Evolutionary conservation across 73 alveolate genomes (phyloP).

Genomic region (Paramecium caudatum): DNA sequence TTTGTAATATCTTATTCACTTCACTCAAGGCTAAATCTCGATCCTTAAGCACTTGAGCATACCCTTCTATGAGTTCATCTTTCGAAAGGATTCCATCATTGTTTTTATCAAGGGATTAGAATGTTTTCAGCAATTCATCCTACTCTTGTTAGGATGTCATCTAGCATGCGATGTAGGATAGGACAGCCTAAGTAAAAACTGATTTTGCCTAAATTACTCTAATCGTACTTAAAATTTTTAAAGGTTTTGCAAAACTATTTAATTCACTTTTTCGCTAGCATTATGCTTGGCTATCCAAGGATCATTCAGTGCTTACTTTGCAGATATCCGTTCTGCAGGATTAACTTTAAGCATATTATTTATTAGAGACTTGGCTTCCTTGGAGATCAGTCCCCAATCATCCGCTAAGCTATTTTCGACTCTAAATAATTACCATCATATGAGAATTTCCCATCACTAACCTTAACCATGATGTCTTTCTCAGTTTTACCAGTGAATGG

Average conservation of each 20-base stretch:
- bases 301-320: slow-evolving; percentile 83
- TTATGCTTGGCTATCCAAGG: slow-evolving; percentile 79
- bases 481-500: slow-evolving; percentile 68
- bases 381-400: slow-evolving; percentile 76
- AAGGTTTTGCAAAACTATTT: slow-evolving; percentile 66
- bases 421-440: slow-evolving; percentile 60
- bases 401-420: slow-evolving; percentile 49
- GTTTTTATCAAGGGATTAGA: slow-evolving; percentile 83
- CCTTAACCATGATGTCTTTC: slow-evolving; percentile 61
- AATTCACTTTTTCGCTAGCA: neutral
- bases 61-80: slow-evolving; percentile 89
- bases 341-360: slow-evolving; percentile 80
- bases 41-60: slow-evolving; percentile 58
- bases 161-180: slow-evolving; percentile 75
- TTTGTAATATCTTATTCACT: slow-evolving; percentile 50
- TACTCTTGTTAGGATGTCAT: slow-evolving; percentile 78
- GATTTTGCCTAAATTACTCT: slow-evolving; percentile 61
- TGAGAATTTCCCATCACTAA: slow-evolving; percentile 57
- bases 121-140: slow-evolving; percentile 77
- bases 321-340: slow-evolving; percentile 79
- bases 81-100: slow-evolving; percentile 86
- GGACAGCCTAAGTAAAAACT: slow-evolving; percentile 73
- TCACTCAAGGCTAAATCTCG: slow-evolving; percentile 1
- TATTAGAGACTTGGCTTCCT: slow-evolving; percentile 83
- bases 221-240: slow-evolving; percentile 52